These are phyloP conservation scores for Talaromyces sp. DNA, from an alignment of 2,329 filamentous ascomycete genomes.

Conservation along the genomic window DNA sequence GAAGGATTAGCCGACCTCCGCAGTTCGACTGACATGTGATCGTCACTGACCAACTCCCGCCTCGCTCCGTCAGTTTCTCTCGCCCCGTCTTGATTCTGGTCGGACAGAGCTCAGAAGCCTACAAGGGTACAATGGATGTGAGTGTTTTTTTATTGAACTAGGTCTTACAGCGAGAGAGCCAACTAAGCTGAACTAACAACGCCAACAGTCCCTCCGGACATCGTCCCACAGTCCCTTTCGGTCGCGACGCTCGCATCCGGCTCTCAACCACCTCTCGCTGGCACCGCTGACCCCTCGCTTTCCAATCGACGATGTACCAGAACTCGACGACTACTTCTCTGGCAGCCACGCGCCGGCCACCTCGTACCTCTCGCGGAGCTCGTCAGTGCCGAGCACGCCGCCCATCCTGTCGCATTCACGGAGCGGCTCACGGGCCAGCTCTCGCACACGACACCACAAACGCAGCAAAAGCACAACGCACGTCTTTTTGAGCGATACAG, in stretches of 20 bases:
- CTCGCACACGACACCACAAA: slow-evolving; percentile 23
- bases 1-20: background rate
- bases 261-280: slow-evolving; percentile 56
- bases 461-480: slow-evolving; percentile 32
- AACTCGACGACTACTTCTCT: slow-evolving; percentile 30
- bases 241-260: slow-evolving; percentile 53
- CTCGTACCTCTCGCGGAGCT: slow-evolving; percentile 35
- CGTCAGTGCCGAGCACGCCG: slow-evolving; percentile 39
- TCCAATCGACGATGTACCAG: slow-evolving; percentile 44
- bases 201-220: slow-evolving; percentile 8
- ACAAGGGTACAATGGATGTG: background rate
- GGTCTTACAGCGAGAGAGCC: background rate
- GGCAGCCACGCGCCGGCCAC: slow-evolving; percentile 19
- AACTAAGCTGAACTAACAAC: background rate
- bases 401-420: slow-evolving; percentile 39
- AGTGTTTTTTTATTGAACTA: background rate
- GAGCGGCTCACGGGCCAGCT: slow-evolving; percentile 24
- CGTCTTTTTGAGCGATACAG: slow-evolving; percentile 29
- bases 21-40: background rate
- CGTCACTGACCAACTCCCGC: background rate
- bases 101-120: background rate
- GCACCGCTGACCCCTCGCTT: slow-evolving; percentile 54
- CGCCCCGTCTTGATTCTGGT: background rate
- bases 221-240: slow-evolving; percentile 26
- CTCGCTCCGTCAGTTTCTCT: background rate